These are phyloP conservation scores for Stagonosporopsis chrysanthemi DNA, from an alignment of 2,329 filamentous ascomycete species.

Conservation along the genomic window DNA sequence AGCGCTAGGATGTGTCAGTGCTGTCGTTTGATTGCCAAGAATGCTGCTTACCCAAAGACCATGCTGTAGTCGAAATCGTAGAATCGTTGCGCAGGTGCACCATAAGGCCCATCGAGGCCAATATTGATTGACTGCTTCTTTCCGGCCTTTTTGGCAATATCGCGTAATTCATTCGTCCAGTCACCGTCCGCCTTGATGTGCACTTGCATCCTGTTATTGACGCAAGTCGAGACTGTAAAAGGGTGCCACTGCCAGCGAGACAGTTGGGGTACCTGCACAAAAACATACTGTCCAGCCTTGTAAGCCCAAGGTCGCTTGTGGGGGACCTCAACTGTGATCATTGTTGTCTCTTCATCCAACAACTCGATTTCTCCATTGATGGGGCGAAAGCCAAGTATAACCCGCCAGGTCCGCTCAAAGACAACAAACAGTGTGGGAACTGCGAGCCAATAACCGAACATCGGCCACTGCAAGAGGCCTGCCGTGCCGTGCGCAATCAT, in stretches of 20 bases:
- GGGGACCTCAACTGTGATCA: constrained; percentile 59
- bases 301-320: constrained; percentile 61
- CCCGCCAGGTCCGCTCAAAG: constrained; percentile 57
- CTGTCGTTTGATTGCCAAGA: rapidly evolving
- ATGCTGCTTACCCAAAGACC: constrained; percentile 54
- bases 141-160: constrained; percentile 49
- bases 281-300: constrained; percentile 65
- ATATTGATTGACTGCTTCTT: constrained; percentile 55
- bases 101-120: constrained; percentile 65
- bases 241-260: constrained; percentile 67
- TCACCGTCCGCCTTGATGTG: constrained; percentile 67
- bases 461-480: constrained; percentile 61
- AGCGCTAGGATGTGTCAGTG: constrained; percentile 43
- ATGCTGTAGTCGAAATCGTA: constrained; percentile 65
- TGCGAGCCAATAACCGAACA: constrained; percentile 65
- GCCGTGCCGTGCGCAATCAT: constrained; percentile 64
- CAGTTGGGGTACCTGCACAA: constrained; percentile 62
- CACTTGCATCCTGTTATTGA: constrained; percentile 60
- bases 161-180: constrained; percentile 60
- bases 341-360: constrained; percentile 62
- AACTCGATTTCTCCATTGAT: constrained; percentile 59
- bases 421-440: constrained; percentile 62
- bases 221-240: constrained; percentile 65
- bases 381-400: constrained; percentile 57
- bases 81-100: constrained; percentile 65